Percentiles rank a stretch among this genome's conserved stretches.
Evolutionary conservation across 2,329 filamentous ascomycete genomes (phyloP).

Genomic region (Eutypa lata): DNA sequence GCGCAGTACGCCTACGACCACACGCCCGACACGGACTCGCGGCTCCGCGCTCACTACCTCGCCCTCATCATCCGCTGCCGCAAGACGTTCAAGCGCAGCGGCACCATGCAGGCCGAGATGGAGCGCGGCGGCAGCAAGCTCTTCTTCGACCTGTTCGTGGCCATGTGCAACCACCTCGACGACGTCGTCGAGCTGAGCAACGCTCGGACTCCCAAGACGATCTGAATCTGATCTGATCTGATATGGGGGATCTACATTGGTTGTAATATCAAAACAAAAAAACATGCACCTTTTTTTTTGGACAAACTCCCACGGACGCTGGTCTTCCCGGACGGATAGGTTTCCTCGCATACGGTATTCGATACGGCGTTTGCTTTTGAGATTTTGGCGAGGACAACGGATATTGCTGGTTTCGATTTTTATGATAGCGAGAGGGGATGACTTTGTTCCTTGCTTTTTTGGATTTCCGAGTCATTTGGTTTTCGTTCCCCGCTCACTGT

Average conservation of each 20-base stretch:
- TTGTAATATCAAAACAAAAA: background rate
- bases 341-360: slow-evolving; percentile 1
- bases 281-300: background rate
- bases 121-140: slow-evolving; percentile 87
- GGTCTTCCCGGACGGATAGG: background rate
- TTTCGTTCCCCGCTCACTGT: slow-evolving; percentile 33
- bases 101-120: slow-evolving; percentile 99
- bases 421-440: background rate
- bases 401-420: background rate
- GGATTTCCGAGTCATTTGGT: slow-evolving; percentile 30
- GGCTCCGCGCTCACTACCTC: slow-evolving; percentile 93
- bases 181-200: slow-evolving; percentile 86
- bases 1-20: slow-evolving; percentile 94
- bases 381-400: background rate
- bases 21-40: slow-evolving; percentile 88
- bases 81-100: slow-evolving; percentile 96
- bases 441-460: slow-evolving; percentile 13
- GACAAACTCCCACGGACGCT: background rate
- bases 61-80: slow-evolving; percentile 96
- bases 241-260: slow-evolving; percentile 9
- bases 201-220: slow-evolving; percentile 55
- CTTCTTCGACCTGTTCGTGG: slow-evolving; percentile 98
- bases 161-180: slow-evolving; percentile 97
- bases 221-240: too few species aligned
- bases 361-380: slow-evolving; percentile 10